Evolutionary conservation across 805 yeast species (phyloP).

Genomic region (Lipomyces sp.): DNA sequence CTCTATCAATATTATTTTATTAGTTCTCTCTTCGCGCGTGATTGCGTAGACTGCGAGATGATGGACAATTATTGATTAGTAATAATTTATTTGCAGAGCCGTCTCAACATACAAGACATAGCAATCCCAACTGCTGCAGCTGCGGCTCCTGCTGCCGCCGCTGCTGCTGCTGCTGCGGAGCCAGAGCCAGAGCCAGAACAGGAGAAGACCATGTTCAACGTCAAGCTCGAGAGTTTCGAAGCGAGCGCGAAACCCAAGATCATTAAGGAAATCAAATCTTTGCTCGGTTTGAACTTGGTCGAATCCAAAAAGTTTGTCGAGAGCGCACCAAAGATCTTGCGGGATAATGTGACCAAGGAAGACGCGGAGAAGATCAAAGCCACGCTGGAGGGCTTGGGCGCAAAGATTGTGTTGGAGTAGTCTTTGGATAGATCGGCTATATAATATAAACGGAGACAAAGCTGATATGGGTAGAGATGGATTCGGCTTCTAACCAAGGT

Average conservation of each 20-base stretch:
- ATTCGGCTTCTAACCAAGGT: not conserved
- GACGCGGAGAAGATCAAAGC: slow-evolving; percentile 97
- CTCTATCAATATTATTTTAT: slow-evolving; percentile 44
- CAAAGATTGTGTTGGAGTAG: slow-evolving; percentile 87
- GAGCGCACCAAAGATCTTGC: slow-evolving; percentile 92
- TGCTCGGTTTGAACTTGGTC: slow-evolving; percentile 89
- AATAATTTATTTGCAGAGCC: slow-evolving; percentile 46
- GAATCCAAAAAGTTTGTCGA: slow-evolving; percentile 98
- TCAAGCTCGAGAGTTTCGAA: slow-evolving; percentile 92
- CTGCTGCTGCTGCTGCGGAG: slow-evolving; percentile 71
- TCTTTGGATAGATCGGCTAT: not conserved
- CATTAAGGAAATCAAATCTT: slow-evolving; percentile 92
- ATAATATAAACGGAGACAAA: not conserved
- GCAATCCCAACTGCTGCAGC: slow-evolving; percentile 67
- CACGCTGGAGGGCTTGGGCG: slow-evolving; percentile 92
- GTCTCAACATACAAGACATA: slow-evolving; percentile 91
- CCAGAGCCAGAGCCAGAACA: slow-evolving; percentile 74
- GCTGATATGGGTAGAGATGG: not conserved
- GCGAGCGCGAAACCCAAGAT: slow-evolving; percentile 95
- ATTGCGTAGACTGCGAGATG: not conserved
- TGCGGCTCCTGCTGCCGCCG: slow-evolving; percentile 57
- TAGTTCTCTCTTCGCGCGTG: not conserved
- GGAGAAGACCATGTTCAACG: slow-evolving; percentile 88
- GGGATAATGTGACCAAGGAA: slow-evolving; percentile 95
- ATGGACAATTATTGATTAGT: not conserved